These are phyloP conservation scores for Saccharomycopsis sp. DNA, from an alignment of 805 yeast genomes.

Conservation along the genomic window DNA sequence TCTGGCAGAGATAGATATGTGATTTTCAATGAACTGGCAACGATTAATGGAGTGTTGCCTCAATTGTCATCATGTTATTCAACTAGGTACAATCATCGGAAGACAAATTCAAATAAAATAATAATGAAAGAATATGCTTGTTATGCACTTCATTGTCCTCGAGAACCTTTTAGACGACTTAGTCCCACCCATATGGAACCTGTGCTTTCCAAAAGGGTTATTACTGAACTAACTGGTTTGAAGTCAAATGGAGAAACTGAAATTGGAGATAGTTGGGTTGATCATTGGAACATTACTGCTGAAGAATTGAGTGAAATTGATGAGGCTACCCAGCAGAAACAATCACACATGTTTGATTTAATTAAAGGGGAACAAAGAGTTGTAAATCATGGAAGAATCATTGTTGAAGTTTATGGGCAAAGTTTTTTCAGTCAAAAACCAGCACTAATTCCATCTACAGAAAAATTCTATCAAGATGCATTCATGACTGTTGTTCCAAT, in stretches of 20 bases:
- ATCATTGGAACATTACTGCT: slow-evolving; percentile 55
- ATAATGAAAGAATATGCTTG: slow-evolving; percentile 10
- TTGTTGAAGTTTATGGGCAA: slow-evolving; percentile 50
- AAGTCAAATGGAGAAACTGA: slow-evolving; percentile 30
- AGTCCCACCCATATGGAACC: slow-evolving; percentile 5
- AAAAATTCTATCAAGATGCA: slow-evolving; percentile 53
- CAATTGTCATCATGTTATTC: slow-evolving; percentile 30
- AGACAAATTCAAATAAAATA: slow-evolving; percentile 12
- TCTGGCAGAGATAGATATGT: slow-evolving; percentile 9
- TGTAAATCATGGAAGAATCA: slow-evolving; percentile 58
- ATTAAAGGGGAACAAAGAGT: slow-evolving; percentile 65
- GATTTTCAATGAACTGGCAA: slow-evolving; percentile 26
- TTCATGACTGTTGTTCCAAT: slow-evolving; percentile 50
- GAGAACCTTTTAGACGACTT: slow-evolving; percentile 14
- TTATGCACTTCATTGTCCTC: slow-evolving; percentile 19
- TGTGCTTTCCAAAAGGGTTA: slow-evolving; percentile 30
- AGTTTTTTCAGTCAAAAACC: slow-evolving; percentile 34
- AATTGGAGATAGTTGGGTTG: slow-evolving; percentile 50
- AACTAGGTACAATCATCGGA: slow-evolving; percentile 14
- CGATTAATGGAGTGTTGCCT: slow-evolving; percentile 32
- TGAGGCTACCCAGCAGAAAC: slow-evolving; percentile 50
- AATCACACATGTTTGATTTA: slow-evolving; percentile 70
- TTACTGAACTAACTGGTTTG: slow-evolving; percentile 37
- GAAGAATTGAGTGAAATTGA: slow-evolving; percentile 47
- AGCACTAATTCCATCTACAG: slow-evolving; percentile 40